Evolutionary conservation across 208 protist genomes (phyloP), one percentile per base, ranked within the genome.

Genomic region (Acanthamoeba lugdunensis): DNA sequence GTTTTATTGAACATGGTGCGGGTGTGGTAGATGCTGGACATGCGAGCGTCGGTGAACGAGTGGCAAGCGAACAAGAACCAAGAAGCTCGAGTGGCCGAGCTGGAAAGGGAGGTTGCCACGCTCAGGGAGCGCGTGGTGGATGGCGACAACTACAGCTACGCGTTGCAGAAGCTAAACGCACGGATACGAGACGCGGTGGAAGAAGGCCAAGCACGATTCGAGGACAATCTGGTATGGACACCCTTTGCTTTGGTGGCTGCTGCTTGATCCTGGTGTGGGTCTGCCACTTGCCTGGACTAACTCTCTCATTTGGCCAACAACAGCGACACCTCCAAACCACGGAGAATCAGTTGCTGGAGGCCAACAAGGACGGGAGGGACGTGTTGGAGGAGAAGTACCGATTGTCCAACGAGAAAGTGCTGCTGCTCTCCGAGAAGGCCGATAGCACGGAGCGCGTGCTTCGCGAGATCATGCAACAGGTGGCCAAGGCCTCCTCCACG

Each of bases 371-470:
- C 5, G 71, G 56, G 0, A 23, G 33, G 9, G 54, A 84, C 50
- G 71, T 93, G 14, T 30, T 93, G 2, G 90, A 93, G n/a, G 90
- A 93, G 90, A 79, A 69, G 50, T 77, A 48, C 23, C 90, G 90
- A 3, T 50, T 93, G 30, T 77, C 69, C 50, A 93, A 93, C 90
- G 90, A 93, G n/a, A 93, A 93, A 45, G 54, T 84, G 41, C n/a
- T 93, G 45, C 45, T 93, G 45, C 50, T 93, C 4, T 84, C 90
- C 9, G 90, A 93, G 54, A 81, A 84, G 30, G 71, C 90, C 14
- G 90, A 93, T 41, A 84, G 52, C 33, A 41, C 50, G 6, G 90
- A 93, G 25, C 25, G 28, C 8, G n/a, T 93, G 9, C 41, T 93
- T 6, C 28, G 45, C 18, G 90, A 93, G 33, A 33, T 93, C 14